A percentile compares a stretch with the other conserved stretches of the same genome.
Evolutionary conservation across 495 filamentous ascomycete genomes (phyloP).

Genomic region (Rhizodiscina lignyota): DNA sequence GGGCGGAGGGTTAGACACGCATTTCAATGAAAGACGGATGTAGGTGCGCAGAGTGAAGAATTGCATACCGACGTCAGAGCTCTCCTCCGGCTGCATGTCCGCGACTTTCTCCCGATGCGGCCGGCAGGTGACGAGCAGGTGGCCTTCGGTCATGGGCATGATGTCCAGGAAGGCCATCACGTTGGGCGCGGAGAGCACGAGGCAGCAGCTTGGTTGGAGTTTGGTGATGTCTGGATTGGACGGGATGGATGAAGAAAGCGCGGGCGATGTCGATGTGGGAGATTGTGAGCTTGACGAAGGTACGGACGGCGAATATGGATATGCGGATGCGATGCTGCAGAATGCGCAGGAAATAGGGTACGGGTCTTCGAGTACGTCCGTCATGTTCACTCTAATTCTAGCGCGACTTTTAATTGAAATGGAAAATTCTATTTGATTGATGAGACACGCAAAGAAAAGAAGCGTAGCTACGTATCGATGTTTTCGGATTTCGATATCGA

Average conservation of each 20-base stretch:
- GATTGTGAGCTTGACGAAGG: slow-evolving; percentile 8
- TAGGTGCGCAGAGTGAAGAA: background rate
- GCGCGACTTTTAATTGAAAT: too few species aligned
- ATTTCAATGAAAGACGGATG: background rate
- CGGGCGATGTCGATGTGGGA: slow-evolving; percentile 20
- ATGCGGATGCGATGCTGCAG: slow-evolving; percentile 40
- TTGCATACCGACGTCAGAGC: background rate
- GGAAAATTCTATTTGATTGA: too few species aligned
- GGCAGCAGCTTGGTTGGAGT: slow-evolving; percentile 25
- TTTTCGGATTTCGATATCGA: too few species aligned
- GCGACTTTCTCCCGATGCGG: slow-evolving; percentile 53
- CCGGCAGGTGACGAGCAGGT: slow-evolving; percentile 61
- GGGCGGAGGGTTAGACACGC: background rate
- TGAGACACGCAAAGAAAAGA: too few species aligned
- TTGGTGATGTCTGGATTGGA: slow-evolving; percentile 10
- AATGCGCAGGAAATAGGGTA: slow-evolving; percentile 38
- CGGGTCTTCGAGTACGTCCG: slow-evolving; percentile 8
- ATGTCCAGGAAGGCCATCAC: slow-evolving; percentile 83
- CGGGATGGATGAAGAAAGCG: slow-evolving; percentile 20
- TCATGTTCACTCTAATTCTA: too few species aligned
- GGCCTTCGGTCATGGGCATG: slow-evolving; percentile 62
- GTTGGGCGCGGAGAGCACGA: slow-evolving; percentile 55
- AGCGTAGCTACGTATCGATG: too few species aligned
- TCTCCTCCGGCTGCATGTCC: slow-evolving; percentile 46
- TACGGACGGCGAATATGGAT: slow-evolving; percentile 11